Conservation (phyloP, 2,329 filamentous ascomycete genomes). For the Sporothrix phasma region DNA sequence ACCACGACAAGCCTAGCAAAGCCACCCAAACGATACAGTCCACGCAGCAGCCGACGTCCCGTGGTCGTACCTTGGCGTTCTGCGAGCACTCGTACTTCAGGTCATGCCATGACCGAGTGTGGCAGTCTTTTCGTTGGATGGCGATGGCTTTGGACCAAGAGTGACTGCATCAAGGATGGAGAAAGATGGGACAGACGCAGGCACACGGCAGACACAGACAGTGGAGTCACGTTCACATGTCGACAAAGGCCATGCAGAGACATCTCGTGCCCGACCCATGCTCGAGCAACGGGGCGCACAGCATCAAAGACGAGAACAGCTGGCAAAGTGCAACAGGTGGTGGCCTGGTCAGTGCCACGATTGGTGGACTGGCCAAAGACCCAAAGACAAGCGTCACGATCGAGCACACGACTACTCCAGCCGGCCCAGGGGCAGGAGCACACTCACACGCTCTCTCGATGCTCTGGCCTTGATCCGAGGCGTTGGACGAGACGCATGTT, state of each 20-base stretch:
- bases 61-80: not conserved
- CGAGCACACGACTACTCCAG: too few relatives aligned
- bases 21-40: not conserved
- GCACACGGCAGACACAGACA: not conserved
- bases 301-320: not conserved
- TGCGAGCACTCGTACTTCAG: not conserved
- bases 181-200: not conserved
- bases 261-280: not conserved
- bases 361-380: not conserved
- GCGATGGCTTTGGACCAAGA: not conserved
- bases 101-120: not conserved
- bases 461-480: too few relatives aligned
- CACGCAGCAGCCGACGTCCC: not conserved
- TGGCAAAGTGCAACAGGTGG: not conserved
- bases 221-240: slow-evolving; percentile 4
- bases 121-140: not conserved
- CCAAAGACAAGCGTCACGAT: not conserved
- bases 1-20: too few relatives aligned
- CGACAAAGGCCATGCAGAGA: not conserved
- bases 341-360: not conserved
- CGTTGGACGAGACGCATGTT: not conserved
- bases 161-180: not conserved
- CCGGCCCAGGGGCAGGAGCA: too few relatives aligned
- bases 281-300: not conserved
- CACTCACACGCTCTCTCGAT: too few relatives aligned